Evolutionary conservation across 2,329 filamentous ascomycete genomes (phyloP), one percentile per base, ranked within the genome.

Genomic region (Phyllosticta paracitricarpa): DNA sequence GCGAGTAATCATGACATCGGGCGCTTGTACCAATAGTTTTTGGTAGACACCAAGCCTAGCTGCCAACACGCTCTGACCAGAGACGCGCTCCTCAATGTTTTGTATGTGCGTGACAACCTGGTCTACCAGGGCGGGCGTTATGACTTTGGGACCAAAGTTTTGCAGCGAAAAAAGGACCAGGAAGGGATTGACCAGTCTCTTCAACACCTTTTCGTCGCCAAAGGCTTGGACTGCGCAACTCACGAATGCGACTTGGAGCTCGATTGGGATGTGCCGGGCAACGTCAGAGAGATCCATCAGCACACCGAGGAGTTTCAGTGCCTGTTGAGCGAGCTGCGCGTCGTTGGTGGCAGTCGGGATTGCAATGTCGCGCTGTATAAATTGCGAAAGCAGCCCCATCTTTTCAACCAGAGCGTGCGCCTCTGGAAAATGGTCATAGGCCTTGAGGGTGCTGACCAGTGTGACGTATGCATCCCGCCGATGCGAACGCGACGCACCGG

Each of bases 401-500:
- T 94, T 95, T 66, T 94, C 88, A 54, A 67, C 66, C 25, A 75
- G 64, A 3, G 71, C 66, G 53, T 72, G 66, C 9, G 68, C 65
- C 55, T 73, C 72, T 0, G 91, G 91, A 14, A 95, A 77, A 66
- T 89, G 89, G 64, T 92, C 89, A 62, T 93, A 96, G 5, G 88
- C 83, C 71, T 90, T 89, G 67, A 97, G 78, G 3, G 87, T 86
- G 35, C 85, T 82, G 33, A 88, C 84, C 54, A 99, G 79, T 68
- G 88, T 88, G 71, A 87, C 85, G 69, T 99, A 97, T 56, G 92
- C 90, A 75, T 99, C 94, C 33, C 94, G 75, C 66, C 88, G 88
- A 12, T 84, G 86, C 62, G 85, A 82, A 59, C 87, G 81, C 66
- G 91, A 88, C 30, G 84, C 79, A 24, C 89, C 86, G 48, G 88